These are phyloP conservation scores for Hygrocybe coccinea DNA, from an alignment of 768 basidiomycete species.

Conservation along the genomic window DNA sequence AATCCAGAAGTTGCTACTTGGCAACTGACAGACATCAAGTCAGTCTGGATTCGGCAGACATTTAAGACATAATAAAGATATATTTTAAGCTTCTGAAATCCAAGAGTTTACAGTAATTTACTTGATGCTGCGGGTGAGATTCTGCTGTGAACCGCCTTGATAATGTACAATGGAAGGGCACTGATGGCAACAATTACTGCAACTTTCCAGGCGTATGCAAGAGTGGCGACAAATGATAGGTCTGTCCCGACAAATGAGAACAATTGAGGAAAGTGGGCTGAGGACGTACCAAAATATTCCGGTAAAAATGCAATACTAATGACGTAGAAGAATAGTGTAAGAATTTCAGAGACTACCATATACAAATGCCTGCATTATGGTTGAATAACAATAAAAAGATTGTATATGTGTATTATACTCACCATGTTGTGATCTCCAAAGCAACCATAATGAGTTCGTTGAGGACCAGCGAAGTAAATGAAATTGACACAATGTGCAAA, in stretches of 20 bases:
- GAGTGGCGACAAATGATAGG: slow-evolving; percentile 84
- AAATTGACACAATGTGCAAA: slow-evolving; percentile 96
- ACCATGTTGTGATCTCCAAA: slow-evolving; percentile 97
- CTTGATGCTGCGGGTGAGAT: slow-evolving; percentile 91
- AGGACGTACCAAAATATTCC: slow-evolving; percentile 81
- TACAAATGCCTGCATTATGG: slow-evolving; percentile 70
- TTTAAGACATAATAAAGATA: no score
- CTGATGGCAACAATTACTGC: slow-evolving; percentile 93
- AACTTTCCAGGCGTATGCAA: slow-evolving; percentile 90
- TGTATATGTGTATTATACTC: slow-evolving; percentile 13
- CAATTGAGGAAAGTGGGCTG: neutral
- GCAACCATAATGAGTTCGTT: slow-evolving; percentile 99
- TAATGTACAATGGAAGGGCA: slow-evolving; percentile 83
- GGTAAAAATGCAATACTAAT: slow-evolving; percentile 91
- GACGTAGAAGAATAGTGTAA: slow-evolving; percentile 83
- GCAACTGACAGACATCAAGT: no score
- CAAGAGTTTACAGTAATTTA: slow-evolving; percentile 61
- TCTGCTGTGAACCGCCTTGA: slow-evolving; percentile 81
- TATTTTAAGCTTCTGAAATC: neutral
- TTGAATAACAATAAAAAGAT: neutral
- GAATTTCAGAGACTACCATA: slow-evolving; percentile 90
- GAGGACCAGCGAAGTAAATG: slow-evolving; percentile 90
- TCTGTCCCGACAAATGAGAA: slow-evolving; percentile 45
- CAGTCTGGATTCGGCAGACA: no score
- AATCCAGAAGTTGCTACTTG: no score